A percentile compares a stretch with the other conserved stretches of the same genome.
phyloP scores from a whole-genome alignment of 164 flowering plant genomes.

The Annona squamosa region DNA sequence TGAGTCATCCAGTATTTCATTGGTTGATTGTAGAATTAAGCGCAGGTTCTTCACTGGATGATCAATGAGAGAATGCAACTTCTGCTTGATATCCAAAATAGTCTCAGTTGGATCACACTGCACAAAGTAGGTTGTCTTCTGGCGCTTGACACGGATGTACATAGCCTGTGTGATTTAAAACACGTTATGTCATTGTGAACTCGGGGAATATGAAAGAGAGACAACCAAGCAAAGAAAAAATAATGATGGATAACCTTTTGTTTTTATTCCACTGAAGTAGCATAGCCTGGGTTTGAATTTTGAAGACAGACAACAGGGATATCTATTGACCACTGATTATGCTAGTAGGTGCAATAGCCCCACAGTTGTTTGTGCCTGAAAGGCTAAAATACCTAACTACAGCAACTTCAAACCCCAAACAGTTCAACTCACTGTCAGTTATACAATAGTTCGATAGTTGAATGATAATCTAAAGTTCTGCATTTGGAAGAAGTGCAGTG shows the following conservation, averaged over 20 bases:
- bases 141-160: slow-evolving; percentile 90
- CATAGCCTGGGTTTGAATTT: too few species aligned
- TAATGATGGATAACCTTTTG: not conserved
- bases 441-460: not conserved
- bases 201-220: not conserved
- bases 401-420: not conserved
- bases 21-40: slow-evolving; percentile 45
- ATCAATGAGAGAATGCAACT: slow-evolving; percentile 59
- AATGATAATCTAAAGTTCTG: too few species aligned
- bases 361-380: not conserved
- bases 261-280: not conserved
- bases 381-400: not conserved
- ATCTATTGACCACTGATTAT: not conserved
- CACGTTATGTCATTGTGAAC: not conserved
- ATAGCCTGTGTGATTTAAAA: slow-evolving; percentile 50
- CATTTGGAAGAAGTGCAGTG: too few species aligned
- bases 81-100: slow-evolving; percentile 68
- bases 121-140: slow-evolving; percentile 85
- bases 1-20: slow-evolving; percentile 66
- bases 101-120: slow-evolving; percentile 89
- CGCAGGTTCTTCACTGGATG: slow-evolving; percentile 68
- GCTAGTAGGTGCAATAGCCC: not conserved
- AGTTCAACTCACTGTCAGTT: not conserved
- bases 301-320: not conserved
- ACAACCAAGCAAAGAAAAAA: not conserved